Evolutionary conservation across 306 rosid genomes (phyloP), one percentile per base, ranked within the genome.

Genomic region (Boehmeria nivea): DNA sequence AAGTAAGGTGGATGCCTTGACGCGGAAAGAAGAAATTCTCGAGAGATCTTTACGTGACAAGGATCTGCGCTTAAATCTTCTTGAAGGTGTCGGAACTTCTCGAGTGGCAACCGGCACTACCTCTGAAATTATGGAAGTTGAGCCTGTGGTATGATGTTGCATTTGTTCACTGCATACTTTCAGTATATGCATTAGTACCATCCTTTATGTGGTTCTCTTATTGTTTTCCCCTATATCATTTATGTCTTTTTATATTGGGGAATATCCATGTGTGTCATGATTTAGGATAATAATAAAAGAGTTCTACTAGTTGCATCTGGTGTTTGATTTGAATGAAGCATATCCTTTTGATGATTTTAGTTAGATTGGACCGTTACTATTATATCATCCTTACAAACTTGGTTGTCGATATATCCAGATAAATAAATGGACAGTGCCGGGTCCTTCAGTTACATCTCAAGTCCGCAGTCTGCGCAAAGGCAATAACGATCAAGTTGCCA

Each of bases 381-480:
- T 31, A 31, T 31, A 31, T 31, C 36, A 4, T 6, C 8, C 36
- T 31, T 31, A 31, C 36, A 10, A 31, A 31, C 9, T 31, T 31
- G 9, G 9, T 31, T 31, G 36, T 31, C 9, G 62, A 1, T 50
- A 66, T 71, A n/a, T n/a, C n/a, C n/a, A 91, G 99, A 55, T 65
- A 34, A 87, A 78, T 57, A 81, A 79, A 31, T 73, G 96, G 99
- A 76, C 71, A 6, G 62, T 69, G 25, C 59, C 82, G 38, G 89
- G 89, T 25, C 57, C 87, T 43, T 80, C 88, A 51, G 53, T 73
- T 49, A 63, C 95, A 24, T 81, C 99, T 56, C 99, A 82, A 83
- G 99, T 91, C 39, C 99, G 95, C 54, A 87, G 99, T 83, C 74
- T 87, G 64, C 99, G 96, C 62, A 91, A 91, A 71, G 94, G 83